Percentiles rank a stretch among this genome's conserved stretches.
Conservation (phyloP, 495 filamentous ascomycete species). For the Penicillium paradoxum region DNA sequence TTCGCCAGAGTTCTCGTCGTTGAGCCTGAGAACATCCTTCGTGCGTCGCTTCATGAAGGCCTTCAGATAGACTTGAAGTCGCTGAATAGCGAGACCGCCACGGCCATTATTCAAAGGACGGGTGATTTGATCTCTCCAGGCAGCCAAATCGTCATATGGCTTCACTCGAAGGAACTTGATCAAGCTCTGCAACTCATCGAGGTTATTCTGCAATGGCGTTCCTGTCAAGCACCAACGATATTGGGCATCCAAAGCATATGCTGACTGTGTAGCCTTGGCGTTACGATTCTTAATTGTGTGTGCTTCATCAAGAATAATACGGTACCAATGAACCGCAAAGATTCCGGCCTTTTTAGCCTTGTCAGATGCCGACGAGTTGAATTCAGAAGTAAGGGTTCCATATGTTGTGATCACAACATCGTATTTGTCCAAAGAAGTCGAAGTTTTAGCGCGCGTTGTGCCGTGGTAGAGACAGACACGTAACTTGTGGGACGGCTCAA, state of each 20-base stretch:
- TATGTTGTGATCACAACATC: slow-evolving; percentile 98
- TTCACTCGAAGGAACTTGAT: slow-evolving; percentile 91
- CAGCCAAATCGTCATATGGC: slow-evolving; percentile 74
- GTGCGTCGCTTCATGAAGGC: slow-evolving; percentile 96
- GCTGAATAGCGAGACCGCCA: slow-evolving; percentile 82
- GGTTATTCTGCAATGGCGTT: slow-evolving; percentile 95
- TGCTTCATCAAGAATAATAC: slow-evolving; percentile 92
- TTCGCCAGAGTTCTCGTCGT: slow-evolving; percentile 66
- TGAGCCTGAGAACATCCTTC: slow-evolving; percentile 87
- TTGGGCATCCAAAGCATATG: slow-evolving; percentile 70
- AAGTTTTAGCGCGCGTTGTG: slow-evolving; percentile 71
- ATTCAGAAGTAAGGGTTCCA: slow-evolving; percentile 87
- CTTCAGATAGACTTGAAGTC: slow-evolving; percentile 75
- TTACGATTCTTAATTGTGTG: slow-evolving; percentile 98
- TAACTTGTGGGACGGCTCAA: slow-evolving; percentile 60
- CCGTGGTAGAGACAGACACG: slow-evolving; percentile 89
- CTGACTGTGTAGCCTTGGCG: slow-evolving; percentile 87
- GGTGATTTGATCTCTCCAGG: slow-evolving; percentile 87
- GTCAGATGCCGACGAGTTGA: slow-evolving; percentile 54
- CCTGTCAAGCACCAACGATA: slow-evolving; percentile 96
- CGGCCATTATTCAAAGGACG: slow-evolving; percentile 77
- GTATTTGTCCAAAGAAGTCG: slow-evolving; percentile 68
- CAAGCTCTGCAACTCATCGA: slow-evolving; percentile 93
- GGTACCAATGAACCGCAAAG: slow-evolving; percentile 91
- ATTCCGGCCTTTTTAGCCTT: slow-evolving; percentile 68